Conservation (phyloP, 108 stramenopile species). For the Pseudonitzschia delicatissima region DNA sequence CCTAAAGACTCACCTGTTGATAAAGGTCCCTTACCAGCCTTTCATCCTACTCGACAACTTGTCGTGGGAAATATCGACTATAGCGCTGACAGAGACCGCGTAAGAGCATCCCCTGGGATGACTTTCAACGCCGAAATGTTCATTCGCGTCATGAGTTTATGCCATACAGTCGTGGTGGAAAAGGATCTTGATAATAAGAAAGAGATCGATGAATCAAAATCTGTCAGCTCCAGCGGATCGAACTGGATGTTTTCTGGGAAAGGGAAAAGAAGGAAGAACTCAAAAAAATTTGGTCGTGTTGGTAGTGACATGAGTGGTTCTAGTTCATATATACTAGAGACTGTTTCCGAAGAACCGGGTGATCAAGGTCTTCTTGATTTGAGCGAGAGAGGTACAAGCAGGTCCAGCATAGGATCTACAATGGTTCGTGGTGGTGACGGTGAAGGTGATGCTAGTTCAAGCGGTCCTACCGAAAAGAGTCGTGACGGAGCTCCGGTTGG, state of each 20-base stretch:
- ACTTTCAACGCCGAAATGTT: slow-evolving; percentile 91
- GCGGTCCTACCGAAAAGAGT: slow-evolving; percentile 30
- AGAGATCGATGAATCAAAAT: slow-evolving; percentile 29
- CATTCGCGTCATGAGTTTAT: slow-evolving; percentile 81
- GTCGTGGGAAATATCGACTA: slow-evolving; percentile 36
- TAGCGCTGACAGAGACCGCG: neutral
- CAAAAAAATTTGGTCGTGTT: slow-evolving; percentile 10
- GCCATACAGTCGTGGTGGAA: slow-evolving; percentile 92
- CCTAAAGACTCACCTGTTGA: slow-evolving; percentile 14
- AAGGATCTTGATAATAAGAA: slow-evolving; percentile 58
- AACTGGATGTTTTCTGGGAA: too few relatives aligned
- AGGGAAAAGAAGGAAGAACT: too few relatives aligned
- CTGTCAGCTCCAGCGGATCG: slow-evolving; percentile 4
- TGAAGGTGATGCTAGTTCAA: neutral
- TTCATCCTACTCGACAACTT: slow-evolving; percentile 60
- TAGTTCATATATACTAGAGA: neutral
- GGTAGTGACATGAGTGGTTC: slow-evolving; percentile 26
- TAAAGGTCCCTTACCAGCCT: slow-evolving; percentile 10
- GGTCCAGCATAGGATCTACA: slow-evolving; percentile 22
- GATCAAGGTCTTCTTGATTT: neutral
- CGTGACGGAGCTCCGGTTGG: slow-evolving; percentile 81
- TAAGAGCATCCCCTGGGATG: slow-evolving; percentile 10
- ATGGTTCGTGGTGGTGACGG: neutral
- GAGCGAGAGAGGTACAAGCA: slow-evolving; percentile 14
- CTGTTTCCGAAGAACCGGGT: neutral